Conservation (phyloP, 192 early-diverging fungal genomes). For the Dimargaris xerosporica region DNA sequence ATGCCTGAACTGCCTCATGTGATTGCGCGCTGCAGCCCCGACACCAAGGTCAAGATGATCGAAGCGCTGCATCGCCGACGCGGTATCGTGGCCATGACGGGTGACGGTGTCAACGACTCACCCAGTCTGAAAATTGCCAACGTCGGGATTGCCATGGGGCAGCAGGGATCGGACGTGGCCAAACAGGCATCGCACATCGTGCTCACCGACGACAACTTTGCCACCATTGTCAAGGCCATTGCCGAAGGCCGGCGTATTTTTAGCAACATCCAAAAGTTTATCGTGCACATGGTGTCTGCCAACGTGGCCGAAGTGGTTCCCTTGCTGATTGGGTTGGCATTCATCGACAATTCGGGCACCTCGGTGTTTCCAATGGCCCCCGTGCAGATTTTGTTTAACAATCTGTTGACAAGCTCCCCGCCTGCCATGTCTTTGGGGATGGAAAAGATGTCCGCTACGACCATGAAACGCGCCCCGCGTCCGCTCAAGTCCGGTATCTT, state of each 20-base stretch:
- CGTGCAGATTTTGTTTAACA: constrained; percentile 65
- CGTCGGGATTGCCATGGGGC: constrained; percentile 60
- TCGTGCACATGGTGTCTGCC: constrained; percentile 51
- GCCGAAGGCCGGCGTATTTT: constrained; percentile 69
- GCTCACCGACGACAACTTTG: constrained; percentile 66
- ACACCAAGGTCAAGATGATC: constrained; percentile 97
- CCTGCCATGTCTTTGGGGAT: constrained; percentile 63
- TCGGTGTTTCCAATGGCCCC: constrained; percentile 65
- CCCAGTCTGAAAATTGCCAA: constrained; percentile 63
- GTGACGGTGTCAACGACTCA: constrained; percentile 75
- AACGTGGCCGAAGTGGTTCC: constrained; percentile 65
- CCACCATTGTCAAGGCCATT: constrained; percentile 62
- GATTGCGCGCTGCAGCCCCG: constrained; percentile 85
- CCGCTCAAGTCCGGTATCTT: constrained; percentile 45
- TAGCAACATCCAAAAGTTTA: constrained; percentile 57
- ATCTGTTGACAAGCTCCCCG: constrained; percentile 66
- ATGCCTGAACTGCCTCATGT: constrained; percentile 69
- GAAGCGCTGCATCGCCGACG: constrained; percentile 68
- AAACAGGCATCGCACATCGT: constrained; percentile 79
- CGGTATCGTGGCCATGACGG: constrained; percentile 77
- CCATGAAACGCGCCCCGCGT: constrained; percentile 60
- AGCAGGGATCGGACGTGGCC: constrained; percentile 57
- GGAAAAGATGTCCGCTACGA: constrained; percentile 41
- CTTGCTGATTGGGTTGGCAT: constrained; percentile 55
- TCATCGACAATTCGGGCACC: constrained; percentile 36